These are phyloP conservation scores for Astrephomene gubernaculifera DNA, from an alignment of 139 green algal species.

Conservation along the genomic window DNA sequence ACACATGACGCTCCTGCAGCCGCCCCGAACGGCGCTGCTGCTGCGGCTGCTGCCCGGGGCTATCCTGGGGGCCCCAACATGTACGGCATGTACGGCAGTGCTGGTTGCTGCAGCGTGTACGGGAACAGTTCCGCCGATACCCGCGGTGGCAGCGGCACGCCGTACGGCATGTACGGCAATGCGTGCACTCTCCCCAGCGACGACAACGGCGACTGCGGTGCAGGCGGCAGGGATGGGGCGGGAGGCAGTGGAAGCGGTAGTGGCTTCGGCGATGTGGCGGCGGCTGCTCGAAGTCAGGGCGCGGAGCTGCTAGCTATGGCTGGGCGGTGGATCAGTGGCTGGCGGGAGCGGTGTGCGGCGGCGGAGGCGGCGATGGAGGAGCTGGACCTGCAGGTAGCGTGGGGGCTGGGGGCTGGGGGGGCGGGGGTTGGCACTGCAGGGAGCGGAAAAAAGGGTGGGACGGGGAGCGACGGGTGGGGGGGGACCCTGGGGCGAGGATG, in stretches of 20 bases:
- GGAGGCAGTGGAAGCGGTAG: neutral
- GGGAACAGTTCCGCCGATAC: too few species aligned
- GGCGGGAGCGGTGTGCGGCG: constrained; percentile 5
- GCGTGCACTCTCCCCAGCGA: too few species aligned
- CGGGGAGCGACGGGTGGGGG: neutral
- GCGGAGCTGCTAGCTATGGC: constrained; percentile 14
- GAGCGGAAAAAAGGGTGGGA: neutral
- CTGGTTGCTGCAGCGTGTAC: too few species aligned
- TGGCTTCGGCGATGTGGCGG: neutral
- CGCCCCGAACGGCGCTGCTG: too few species aligned
- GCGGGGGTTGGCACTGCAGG: neutral
- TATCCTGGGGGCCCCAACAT: too few species aligned
- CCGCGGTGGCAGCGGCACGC: too few species aligned
- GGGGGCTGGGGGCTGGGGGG: neutral
- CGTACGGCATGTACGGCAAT: too few species aligned
- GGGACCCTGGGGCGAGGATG: neutral
- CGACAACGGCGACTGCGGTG: too few species aligned
- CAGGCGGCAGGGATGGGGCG: neutral
- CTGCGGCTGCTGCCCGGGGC: too few species aligned
- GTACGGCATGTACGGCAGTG: too few species aligned
- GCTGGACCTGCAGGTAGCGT: neutral
- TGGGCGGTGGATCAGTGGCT: neutral
- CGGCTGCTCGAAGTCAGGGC: constrained; percentile 6
- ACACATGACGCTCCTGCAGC: too few species aligned
- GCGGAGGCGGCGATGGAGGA: constrained; percentile 20